These are phyloP conservation scores for Vachellia pachyceras DNA, from an alignment of 306 rosid species.

Conservation along the genomic window DNA sequence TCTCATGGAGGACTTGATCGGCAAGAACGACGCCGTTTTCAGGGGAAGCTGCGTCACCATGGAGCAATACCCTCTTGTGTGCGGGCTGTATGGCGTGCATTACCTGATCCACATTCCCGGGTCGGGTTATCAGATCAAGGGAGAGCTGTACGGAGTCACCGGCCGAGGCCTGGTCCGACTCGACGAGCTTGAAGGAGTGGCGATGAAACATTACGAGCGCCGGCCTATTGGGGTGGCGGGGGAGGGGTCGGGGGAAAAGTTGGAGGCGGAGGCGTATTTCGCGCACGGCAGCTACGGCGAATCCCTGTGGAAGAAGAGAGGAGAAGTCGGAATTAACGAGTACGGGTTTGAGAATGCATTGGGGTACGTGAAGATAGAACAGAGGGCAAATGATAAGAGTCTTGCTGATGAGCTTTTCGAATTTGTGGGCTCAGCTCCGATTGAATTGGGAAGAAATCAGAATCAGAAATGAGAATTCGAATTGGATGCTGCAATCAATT, in stretches of 20 bases:
- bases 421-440: conserved; percentile 15
- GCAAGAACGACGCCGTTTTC: conserved; percentile 52
- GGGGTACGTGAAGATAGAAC: conserved; percentile 42
- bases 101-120: conserved; percentile 72
- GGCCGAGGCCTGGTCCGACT: conserved; percentile 49
- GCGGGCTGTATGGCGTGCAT: conserved; percentile 71
- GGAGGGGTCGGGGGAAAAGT: background rate
- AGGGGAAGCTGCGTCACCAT: conserved; percentile 43
- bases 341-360: conserved; percentile 46
- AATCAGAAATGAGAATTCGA: background rate
- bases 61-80: conserved; percentile 52
- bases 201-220: conserved; percentile 60
- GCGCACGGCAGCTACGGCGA: conserved; percentile 63
- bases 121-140: conserved; percentile 51
- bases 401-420: conserved; percentile 36
- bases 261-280: conserved; percentile 64
- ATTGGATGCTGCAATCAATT: background rate
- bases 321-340: conserved; percentile 47
- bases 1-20: conserved; percentile 49
- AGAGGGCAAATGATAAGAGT: conserved; percentile 35
- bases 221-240: conserved; percentile 42
- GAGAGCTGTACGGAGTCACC: conserved; percentile 67
- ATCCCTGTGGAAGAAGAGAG: conserved; percentile 56
- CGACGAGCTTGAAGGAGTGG: conserved; percentile 64
- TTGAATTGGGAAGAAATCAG: background rate